phyloP scores from a whole-genome alignment of 495 filamentous ascomycete species.

The Penicillium silybi region DNA sequence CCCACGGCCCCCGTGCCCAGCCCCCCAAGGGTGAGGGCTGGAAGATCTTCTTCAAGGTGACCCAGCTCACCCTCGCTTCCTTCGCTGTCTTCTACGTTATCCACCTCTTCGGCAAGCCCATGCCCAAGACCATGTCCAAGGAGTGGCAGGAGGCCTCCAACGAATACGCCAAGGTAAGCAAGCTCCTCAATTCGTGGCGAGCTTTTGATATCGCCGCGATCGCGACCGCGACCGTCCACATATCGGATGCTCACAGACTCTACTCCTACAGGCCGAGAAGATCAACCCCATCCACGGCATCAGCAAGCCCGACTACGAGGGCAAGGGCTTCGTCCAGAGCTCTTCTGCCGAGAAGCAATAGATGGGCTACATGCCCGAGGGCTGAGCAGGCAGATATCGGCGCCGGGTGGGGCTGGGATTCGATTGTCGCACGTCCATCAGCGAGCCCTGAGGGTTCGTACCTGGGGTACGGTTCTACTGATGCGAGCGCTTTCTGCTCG shows the following conservation, averaged over 20 bases:
- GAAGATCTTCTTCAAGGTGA: slow-evolving; percentile 68
- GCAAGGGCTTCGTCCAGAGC: slow-evolving; percentile 81
- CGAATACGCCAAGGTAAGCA: slow-evolving; percentile 79
- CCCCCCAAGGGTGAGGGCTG: slow-evolving; percentile 76
- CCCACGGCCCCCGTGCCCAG: slow-evolving; percentile 83
- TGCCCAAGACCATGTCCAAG: slow-evolving; percentile 85
- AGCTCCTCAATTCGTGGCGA: slow-evolving; percentile 4
- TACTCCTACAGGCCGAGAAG: slow-evolving; percentile 62
- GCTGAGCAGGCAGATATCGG: slow-evolving; percentile 22
- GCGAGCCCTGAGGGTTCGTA: not conserved
- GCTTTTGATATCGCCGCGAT: slow-evolving; percentile 1
- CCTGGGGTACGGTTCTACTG: slow-evolving; percentile 11
- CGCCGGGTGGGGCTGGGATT: slow-evolving; percentile 6
- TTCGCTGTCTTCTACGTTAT: slow-evolving; percentile 62
- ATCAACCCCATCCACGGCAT: slow-evolving; percentile 85
- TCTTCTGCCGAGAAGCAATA: slow-evolving; percentile 43
- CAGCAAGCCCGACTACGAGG: slow-evolving; percentile 72
- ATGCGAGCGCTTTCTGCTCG: slow-evolving; percentile 13
- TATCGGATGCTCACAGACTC: slow-evolving; percentile 15
- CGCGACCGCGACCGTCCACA: not conserved
- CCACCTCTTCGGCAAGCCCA: slow-evolving; percentile 59
- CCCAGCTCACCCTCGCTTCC: slow-evolving; percentile 54
- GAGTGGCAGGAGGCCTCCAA: slow-evolving; percentile 92
- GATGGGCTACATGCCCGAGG: slow-evolving; percentile 18
- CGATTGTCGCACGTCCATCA: slow-evolving; percentile 1